phyloP scores from a whole-genome alignment of 2,329 filamentous ascomycete genomes.

The Aspergillus sp. region DNA sequence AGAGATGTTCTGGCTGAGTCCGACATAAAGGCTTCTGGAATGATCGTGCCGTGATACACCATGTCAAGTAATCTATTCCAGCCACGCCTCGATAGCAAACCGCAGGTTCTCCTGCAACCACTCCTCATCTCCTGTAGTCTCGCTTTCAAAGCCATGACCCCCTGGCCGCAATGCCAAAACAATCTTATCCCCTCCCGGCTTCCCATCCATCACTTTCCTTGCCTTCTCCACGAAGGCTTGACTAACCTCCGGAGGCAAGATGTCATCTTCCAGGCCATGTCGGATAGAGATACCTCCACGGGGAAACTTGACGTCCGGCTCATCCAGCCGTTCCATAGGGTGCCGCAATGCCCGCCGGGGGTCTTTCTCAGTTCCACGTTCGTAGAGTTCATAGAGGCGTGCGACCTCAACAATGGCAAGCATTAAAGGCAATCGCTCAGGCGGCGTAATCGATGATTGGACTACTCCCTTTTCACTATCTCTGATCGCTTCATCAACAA shows the following conservation, averaged over 20 bases:
- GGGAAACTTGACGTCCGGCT: constrained; percentile 26
- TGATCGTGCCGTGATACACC: not conserved
- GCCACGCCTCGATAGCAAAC: constrained; percentile 30
- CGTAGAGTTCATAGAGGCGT: constrained; percentile 20
- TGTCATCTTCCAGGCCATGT: constrained; percentile 37
- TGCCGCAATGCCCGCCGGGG: constrained; percentile 21
- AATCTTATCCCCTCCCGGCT: constrained; percentile 26
- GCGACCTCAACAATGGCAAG: constrained; percentile 24
- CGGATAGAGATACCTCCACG: constrained; percentile 35
- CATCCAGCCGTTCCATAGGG: constrained; percentile 34
- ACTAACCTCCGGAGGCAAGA: constrained; percentile 32
- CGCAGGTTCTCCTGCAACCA: constrained; percentile 35
- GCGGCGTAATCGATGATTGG: constrained; percentile 16
- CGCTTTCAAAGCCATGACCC: constrained; percentile 42
- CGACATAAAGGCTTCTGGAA: not conserved
- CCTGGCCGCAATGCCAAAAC: constrained; percentile 32
- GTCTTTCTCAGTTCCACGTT: constrained; percentile 19
- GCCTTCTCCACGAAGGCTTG: constrained; percentile 32
- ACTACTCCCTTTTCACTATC: not conserved
- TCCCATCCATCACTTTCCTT: constrained; percentile 25
- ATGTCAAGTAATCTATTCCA: constrained; percentile 15
- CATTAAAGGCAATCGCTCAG: constrained; percentile 20
- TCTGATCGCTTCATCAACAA: not conserved
- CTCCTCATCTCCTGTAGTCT: constrained; percentile 23
- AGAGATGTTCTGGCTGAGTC: too few species aligned